Base-by-base conservation (phyloP, 768 basidiomycete species). In the Chalciporus chontae region DNA sequence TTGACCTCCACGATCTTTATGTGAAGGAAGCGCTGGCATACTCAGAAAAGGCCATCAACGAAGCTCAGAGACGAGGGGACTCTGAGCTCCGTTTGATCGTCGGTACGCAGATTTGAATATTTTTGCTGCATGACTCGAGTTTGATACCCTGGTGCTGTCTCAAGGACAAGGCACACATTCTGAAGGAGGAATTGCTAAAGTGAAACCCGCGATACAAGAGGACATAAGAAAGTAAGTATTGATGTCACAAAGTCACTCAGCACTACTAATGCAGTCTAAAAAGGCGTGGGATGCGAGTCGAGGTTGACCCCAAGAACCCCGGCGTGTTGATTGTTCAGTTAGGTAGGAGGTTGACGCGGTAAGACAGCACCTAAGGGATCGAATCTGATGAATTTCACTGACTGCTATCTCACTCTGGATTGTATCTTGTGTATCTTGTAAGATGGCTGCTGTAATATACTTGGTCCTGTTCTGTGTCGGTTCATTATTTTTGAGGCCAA, bases 1-100 rank as follows among this genome's bases (percentile, higher is more conserved):
- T 96, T 41, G 95, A 97, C 69, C 72, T 97, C 37, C 94, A 97
- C 65, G 92, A 92, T 8, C 74, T 97, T 4, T 94, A 87, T 65
- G 93, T 95, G 50, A 90, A 90, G 62, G 95, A 98, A 69, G 90
- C 93, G 13, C 83, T 95, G 46, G 66, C 76, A 36, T 78, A 78
- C 50, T 82, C 87, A 0, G 87, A 96, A 60, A 57, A 67, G 15
- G 87, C 89, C 9, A 78, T 96, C 31, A 62, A 78, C 55, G 66
- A 77, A 21, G 91, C 88, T 10, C 83, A 83, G 46, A 66, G 58
- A 29, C 69, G 77, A 24, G 87, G 86, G 3, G 76, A 84, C 47
- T 58, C 71, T 3, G 77, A 89, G 59, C 60, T 97, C 11, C 77
- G 78, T 46, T 70, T 97, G 44, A 95, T 98, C 53, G 93, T 95